Base-by-base conservation (phyloP, 768 basidiomycete species). In the Mycena venus region DNA sequence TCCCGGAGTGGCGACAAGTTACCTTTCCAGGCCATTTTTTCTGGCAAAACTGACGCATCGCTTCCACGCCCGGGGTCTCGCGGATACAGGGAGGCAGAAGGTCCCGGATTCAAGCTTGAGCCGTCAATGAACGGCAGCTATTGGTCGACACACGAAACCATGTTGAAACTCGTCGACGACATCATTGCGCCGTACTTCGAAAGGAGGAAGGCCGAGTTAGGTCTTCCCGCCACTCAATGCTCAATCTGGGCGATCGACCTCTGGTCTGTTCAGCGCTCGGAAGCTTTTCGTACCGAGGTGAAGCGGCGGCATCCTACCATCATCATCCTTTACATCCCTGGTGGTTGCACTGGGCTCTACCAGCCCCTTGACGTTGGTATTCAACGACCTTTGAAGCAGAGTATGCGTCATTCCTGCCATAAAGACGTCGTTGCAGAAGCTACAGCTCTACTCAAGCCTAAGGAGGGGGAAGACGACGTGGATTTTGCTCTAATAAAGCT, bases 1-100 rank as follows among this genome's bases (percentile, higher is more conserved):
- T 58, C 55, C 9, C 10, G 1, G 17, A 58, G 55, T 40, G 66
- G 87, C 0, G 59, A 62, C 0, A 38, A 84, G 14, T 79, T 88
- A 7, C 86, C 84, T 11, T 79, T 86, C 40, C 87, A 88, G 68
- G 80, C 82, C 0, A 81, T 88, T 12, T 86, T 80, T 64, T 9
- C 56, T 1, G 87, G 86, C 4, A 73, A 77, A 34, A 79, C 82
- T 1, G 51, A 44, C 3, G 23, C 17, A 0, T 84, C 82, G 0
- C 64, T 74, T 21, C 85, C 85, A 0, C 66, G 31, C 0, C 12
- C 64, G 17, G 67, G 34, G 0, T 47, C 80, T 0, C 76, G 56
- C 0, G 19, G 60, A 29, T 78, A 82, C 56, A 36, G 71, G 1
- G 80, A 84, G 38, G 75, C 79, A 0, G 56, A 68, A 3, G 32